Conservation (phyloP, 441 rosid species). For the Francoa sonchifolia region DNA sequence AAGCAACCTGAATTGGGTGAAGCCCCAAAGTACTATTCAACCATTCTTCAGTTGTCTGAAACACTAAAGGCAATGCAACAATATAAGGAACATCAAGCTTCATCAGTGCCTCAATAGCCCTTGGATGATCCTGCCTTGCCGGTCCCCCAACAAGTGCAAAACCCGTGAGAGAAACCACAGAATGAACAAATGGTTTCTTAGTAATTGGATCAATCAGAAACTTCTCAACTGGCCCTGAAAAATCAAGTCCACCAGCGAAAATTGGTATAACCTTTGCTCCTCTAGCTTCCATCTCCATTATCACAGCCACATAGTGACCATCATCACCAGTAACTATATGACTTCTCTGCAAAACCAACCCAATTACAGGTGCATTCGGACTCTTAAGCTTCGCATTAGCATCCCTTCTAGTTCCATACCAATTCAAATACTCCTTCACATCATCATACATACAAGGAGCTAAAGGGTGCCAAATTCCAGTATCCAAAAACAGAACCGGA, state of each 20-base stretch:
- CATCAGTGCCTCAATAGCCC: conserved; percentile 80
- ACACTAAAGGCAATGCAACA: conserved; percentile 90
- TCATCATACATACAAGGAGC: conserved; percentile 95
- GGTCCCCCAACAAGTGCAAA: conserved; percentile 99
- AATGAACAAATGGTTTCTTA: conserved; percentile 60
- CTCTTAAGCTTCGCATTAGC: conserved; percentile 57
- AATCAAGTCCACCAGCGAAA: conserved; percentile 90
- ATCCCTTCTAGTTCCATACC: conserved; percentile 85
- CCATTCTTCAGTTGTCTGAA: conserved; percentile 99
- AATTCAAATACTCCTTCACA: conserved; percentile 88
- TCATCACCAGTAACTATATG: conserved; percentile 98
- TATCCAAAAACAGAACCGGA: conserved; percentile 89
- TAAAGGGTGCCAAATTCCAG: conserved; percentile 93
- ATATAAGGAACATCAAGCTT: conserved; percentile 93
- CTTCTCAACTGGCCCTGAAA: conserved; percentile 88
- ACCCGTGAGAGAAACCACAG: conserved; percentile 77
- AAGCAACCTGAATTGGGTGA: conserved; percentile 98
- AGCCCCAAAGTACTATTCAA: conserved; percentile 84
- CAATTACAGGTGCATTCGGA: conserved; percentile 60
- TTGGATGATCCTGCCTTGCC: conserved; percentile 96
- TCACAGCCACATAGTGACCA: conserved; percentile 92
- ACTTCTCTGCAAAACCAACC: conserved; percentile 86
- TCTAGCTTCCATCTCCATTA: conserved; percentile 92
- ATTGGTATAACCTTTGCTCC: conserved; percentile 97
- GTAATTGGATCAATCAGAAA: conserved; percentile 55